Evolutionary conservation across 768 basidiomycete species (phyloP).

Genomic region (Pulveroboletus sp.): DNA sequence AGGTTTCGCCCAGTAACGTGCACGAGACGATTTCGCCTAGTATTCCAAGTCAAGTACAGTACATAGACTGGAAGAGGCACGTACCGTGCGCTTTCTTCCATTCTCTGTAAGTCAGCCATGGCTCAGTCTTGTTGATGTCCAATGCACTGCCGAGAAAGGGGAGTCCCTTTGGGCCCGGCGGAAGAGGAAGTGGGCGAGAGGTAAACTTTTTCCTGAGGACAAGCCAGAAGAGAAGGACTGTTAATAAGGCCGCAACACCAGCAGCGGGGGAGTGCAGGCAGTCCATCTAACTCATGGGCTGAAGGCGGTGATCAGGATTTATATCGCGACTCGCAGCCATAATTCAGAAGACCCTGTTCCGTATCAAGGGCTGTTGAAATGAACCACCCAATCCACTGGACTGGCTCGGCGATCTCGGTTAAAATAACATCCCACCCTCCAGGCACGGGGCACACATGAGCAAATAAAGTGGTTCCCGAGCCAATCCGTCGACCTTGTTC

Average conservation of each 20-base stretch:
- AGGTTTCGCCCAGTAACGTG: constrained; percentile 18
- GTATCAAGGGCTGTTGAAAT: no score
- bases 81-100: constrained; percentile 33
- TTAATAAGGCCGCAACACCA: not conserved
- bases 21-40: constrained; percentile 17
- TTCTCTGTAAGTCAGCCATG: constrained; percentile 32
- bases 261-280: not conserved
- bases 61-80: constrained; percentile 1
- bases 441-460: no score
- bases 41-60: not conserved
- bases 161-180: constrained; percentile 29
- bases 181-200: constrained; percentile 19
- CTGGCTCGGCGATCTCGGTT: no score
- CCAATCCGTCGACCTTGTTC: no score
- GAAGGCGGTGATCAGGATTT: not conserved
- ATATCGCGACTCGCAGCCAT: no score
- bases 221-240: not conserved
- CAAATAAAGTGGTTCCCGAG: no score
- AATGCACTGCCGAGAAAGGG: constrained; percentile 27
- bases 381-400: no score
- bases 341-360: no score
- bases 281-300: constrained; percentile 10
- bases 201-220: constrained; percentile 6
- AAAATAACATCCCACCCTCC: no score
- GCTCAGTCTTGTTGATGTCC: constrained; percentile 22